Base-by-base conservation (phyloP, 1,139 yeast genomes). In the Entelexis sorbosivorans region DNA sequence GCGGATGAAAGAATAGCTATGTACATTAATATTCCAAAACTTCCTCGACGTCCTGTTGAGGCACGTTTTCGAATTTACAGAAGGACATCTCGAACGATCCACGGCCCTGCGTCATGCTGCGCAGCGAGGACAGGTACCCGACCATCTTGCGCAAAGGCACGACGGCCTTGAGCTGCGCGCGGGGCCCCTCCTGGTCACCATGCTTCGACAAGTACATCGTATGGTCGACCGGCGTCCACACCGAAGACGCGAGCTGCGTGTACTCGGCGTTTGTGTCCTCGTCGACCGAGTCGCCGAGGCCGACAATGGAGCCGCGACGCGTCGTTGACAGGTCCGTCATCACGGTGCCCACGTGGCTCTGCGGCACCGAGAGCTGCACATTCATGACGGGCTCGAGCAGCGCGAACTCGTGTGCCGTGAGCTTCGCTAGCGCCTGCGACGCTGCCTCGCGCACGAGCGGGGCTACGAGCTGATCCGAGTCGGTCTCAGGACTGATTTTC, bases 131-230 rank as follows among this genome's bases (percentile, higher is more conserved):
- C 51, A 87, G 73, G 63, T 91, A 91, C 1, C 96, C 95, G 51
- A 89, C 77, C 96, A 91, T 88, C 58, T 83, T 94, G 56, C 82
- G 75, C 60, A 91, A 71, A 10, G 98, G 97, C 0, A 89, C 89
- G 52, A 76, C 77, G 0, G 96, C 96, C 16, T 71, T 69, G 38
- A 89, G 76, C 2, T 76, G 69, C 61, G 68, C 49, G 48, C 53
- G 56, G 59, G 57, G 16, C 56, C 54, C 45, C 51, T 51, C 26
- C 28, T 66, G 59, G 31, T 59, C 63, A n/a, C 60, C 67, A 48
- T 67, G 69, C 52, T 66, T 68, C 10, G 71, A 64, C 59, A 69
- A 56, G 56, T 69, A 64, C 67, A 69, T 60, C 6, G 74, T 72
- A 49, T 64, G 61, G 56, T 71, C 74, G 7, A 64, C 64, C 1